A percentile compares a stretch with the other conserved stretches of the same genome.
These are phyloP conservation scores for Coemansia sp. DNA, from an alignment of 192 early-diverging fungal species.

Conservation along the genomic window DNA sequence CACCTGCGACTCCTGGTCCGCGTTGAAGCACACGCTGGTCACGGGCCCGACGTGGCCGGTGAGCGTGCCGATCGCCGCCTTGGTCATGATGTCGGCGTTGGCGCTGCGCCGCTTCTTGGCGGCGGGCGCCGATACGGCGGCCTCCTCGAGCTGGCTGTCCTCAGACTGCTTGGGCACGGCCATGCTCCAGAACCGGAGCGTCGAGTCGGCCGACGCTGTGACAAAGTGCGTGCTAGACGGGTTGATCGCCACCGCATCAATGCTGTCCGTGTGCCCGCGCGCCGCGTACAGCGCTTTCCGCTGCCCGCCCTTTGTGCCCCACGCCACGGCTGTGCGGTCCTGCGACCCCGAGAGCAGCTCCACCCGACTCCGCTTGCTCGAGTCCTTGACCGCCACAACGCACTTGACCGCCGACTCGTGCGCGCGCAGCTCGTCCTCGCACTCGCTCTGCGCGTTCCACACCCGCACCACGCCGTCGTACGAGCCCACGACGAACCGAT, in stretches of 20 bases:
- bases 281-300: slow-evolving; percentile 66
- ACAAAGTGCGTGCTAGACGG: slow-evolving; percentile 55
- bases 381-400: slow-evolving; percentile 62
- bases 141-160: slow-evolving; percentile 27
- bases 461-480: slow-evolving; percentile 85
- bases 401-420: slow-evolving; percentile 79
- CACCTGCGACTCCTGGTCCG: slow-evolving; percentile 61
- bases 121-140: slow-evolving; percentile 25
- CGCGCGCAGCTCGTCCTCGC: slow-evolving; percentile 63
- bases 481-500: slow-evolving; percentile 73
- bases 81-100: slow-evolving; percentile 29
- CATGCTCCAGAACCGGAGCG: slow-evolving; percentile 81
- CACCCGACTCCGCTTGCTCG: slow-evolving; percentile 47
- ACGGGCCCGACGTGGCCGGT: slow-evolving; percentile 82
- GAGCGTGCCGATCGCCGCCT: slow-evolving; percentile 53
- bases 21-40: slow-evolving; percentile 72
- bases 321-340: slow-evolving; percentile 70
- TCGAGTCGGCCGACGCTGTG: slow-evolving; percentile 74
- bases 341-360: slow-evolving; percentile 63
- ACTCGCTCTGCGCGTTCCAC: slow-evolving; percentile 80
- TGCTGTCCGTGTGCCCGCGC: slow-evolving; percentile 77
- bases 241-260: slow-evolving; percentile 77
- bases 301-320: slow-evolving; percentile 58
- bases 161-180: slow-evolving; percentile 59
- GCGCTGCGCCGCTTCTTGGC: slow-evolving; percentile 40